Evolutionary conservation across 2,329 filamentous ascomycete species (phyloP).

Genomic region (Sporothrix luriei): DNA sequence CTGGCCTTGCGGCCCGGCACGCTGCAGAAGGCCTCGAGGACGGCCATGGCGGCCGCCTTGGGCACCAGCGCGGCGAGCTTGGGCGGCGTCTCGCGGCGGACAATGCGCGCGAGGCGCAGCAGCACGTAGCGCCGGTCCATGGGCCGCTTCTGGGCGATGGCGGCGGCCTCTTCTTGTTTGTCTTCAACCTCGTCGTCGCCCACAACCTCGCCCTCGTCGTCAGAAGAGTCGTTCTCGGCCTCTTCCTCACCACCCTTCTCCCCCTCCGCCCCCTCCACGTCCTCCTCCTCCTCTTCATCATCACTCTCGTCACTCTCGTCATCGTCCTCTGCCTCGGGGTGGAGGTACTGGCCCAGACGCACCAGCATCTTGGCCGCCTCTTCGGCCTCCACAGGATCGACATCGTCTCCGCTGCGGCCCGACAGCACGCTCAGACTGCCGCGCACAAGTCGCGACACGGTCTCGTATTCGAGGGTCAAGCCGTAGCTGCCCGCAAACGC

Average conservation of each 20-base stretch:
- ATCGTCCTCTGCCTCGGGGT: slow-evolving; percentile 56
- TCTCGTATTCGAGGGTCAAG: slow-evolving; percentile 64
- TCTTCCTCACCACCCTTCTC: slow-evolving; percentile 45
- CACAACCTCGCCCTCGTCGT: slow-evolving; percentile 47
- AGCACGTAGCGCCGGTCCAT: slow-evolving; percentile 63
- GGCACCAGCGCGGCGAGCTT: slow-evolving; percentile 66
- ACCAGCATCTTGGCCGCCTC: slow-evolving; percentile 80
- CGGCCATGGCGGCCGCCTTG: slow-evolving; percentile 74
- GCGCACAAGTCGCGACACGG: slow-evolving; percentile 63
- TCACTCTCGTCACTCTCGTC: slow-evolving; percentile 50
- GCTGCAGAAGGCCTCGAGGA: slow-evolving; percentile 67
- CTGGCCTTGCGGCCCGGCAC: slow-evolving; percentile 50
- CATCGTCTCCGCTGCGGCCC: slow-evolving; percentile 51
- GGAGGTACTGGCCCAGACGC: slow-evolving; percentile 70
- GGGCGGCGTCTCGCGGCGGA: slow-evolving; percentile 73
- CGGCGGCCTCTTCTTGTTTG: not conserved
- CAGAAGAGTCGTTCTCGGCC: slow-evolving; percentile 46
- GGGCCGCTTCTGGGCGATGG: slow-evolving; percentile 11
- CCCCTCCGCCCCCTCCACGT: slow-evolving; percentile 47
- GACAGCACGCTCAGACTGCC: slow-evolving; percentile 59
- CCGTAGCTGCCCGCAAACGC: slow-evolving; percentile 63
- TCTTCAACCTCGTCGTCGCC: slow-evolving; percentile 48
- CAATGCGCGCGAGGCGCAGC: slow-evolving; percentile 72
- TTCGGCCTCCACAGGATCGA: slow-evolving; percentile 74
- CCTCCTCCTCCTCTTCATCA: slow-evolving; percentile 43